Conservation (phyloP, 257 asterid genomes). For the Nicotiana attenuata region DNA sequence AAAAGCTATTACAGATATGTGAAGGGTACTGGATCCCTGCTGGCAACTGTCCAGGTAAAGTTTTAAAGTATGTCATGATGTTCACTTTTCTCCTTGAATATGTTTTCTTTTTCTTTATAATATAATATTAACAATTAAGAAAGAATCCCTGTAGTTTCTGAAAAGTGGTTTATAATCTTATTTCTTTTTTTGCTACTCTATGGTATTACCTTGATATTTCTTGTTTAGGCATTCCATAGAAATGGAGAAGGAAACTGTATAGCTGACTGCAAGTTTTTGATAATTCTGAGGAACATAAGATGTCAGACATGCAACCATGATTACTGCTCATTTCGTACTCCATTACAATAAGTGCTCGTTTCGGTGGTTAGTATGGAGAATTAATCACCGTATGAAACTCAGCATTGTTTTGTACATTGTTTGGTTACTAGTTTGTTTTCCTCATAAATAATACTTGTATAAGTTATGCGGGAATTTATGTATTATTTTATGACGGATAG, state of each 20-base stretch:
- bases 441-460: too few species aligned
- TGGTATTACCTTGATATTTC: background rate
- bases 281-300: background rate
- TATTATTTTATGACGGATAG: too few species aligned
- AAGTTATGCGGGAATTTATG: too few species aligned
- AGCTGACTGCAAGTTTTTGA: background rate
- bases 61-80: background rate
- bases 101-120: background rate
- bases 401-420: too few species aligned
- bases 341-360: background rate
- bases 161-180: background rate
- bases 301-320: background rate
- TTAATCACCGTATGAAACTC: too few species aligned
- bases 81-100: background rate
- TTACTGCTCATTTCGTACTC: background rate
- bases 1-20: constrained; percentile 88
- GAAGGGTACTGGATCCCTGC: constrained; percentile 92
- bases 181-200: background rate
- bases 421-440: too few species aligned
- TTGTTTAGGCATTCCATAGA: background rate
- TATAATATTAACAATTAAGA: background rate
- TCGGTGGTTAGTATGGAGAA: too few species aligned
- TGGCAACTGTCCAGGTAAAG: constrained; percentile 65
- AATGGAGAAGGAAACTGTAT: constrained; percentile 1
- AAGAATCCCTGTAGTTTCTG: background rate